phyloP scores from a whole-genome alignment of 768 basidiomycete genomes.

The Tremella fuciformis region DNA sequence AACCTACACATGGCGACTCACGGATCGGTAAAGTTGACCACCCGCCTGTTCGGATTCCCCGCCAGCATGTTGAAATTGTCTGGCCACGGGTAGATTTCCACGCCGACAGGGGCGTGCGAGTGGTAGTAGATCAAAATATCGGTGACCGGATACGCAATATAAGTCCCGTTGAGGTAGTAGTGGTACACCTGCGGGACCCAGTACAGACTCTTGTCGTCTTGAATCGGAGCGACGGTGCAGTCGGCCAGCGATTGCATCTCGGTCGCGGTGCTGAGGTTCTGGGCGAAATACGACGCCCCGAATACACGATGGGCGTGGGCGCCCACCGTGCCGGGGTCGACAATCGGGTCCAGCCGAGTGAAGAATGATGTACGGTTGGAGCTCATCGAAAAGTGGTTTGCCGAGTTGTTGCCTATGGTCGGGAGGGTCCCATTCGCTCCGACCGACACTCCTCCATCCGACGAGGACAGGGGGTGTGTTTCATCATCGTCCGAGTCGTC shows the following conservation, averaged over 20 bases:
- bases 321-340: slow-evolving; percentile 21
- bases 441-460: too few relatives aligned
- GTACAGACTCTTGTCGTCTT: slow-evolving; percentile 31
- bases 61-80: slow-evolving; percentile 33
- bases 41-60: slow-evolving; percentile 23
- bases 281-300: slow-evolving; percentile 4
- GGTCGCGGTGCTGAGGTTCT: slow-evolving; percentile 20
- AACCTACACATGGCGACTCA: slow-evolving; percentile 8
- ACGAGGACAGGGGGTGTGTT: too few relatives aligned
- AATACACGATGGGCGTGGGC: slow-evolving; percentile 27
- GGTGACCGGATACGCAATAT: slow-evolving; percentile 11
- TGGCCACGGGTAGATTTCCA: slow-evolving; percentile 27
- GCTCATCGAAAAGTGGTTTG: slow-evolving; percentile 31
- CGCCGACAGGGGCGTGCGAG: slow-evolving; percentile 26
- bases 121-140: slow-evolving; percentile 29
- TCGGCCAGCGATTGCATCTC: slow-evolving; percentile 23
- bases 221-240: slow-evolving; percentile 21
- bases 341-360: slow-evolving; percentile 32
- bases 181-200: slow-evolving; percentile 28
- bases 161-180: slow-evolving; percentile 19
- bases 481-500: too few relatives aligned
- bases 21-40: slow-evolving; percentile 18
- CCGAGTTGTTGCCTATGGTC: slow-evolving; percentile 23
- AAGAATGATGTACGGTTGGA: slow-evolving; percentile 23
- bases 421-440: slow-evolving; percentile 8